These are phyloP conservation scores for Saturnispora saitoi DNA, from an alignment of 805 yeast species.

Conservation along the genomic window DNA sequence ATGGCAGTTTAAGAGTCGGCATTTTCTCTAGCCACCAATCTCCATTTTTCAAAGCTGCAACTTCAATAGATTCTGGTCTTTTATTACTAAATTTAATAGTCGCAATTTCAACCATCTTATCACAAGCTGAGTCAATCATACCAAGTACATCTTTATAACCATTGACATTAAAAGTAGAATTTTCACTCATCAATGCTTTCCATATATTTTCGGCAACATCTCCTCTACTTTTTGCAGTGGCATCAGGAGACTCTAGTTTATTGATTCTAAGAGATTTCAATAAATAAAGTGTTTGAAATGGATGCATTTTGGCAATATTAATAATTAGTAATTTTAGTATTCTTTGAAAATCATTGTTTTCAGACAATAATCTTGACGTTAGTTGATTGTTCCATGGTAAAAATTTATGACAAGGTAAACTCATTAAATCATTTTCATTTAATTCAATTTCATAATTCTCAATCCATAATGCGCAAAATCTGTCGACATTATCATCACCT, in stretches of 20 bases:
- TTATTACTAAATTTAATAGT: slow-evolving; percentile 34
- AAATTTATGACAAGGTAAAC: slow-evolving; percentile 52
- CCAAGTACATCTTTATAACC: slow-evolving; percentile 23
- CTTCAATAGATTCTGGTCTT: slow-evolving; percentile 27
- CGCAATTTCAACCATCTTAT: slow-evolving; percentile 44
- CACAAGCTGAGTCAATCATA: slow-evolving; percentile 44
- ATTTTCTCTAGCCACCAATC: slow-evolving; percentile 51
- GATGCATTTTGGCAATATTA: slow-evolving; percentile 46
- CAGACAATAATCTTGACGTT: slow-evolving; percentile 55
- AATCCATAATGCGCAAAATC: slow-evolving; percentile 80
- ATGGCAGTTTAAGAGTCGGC: slow-evolving; percentile 43
- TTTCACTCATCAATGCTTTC: slow-evolving; percentile 26
- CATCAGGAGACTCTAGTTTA: slow-evolving; percentile 29
- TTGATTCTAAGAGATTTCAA: slow-evolving; percentile 44
- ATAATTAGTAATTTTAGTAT: slow-evolving; percentile 31
- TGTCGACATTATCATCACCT: slow-evolving; percentile 55
- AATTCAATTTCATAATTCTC: slow-evolving; percentile 33
- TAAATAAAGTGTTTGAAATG: slow-evolving; percentile 63
- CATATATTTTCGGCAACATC: slow-evolving; percentile 46
- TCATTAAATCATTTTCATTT: slow-evolving; percentile 31
- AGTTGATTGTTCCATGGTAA: slow-evolving; percentile 80
- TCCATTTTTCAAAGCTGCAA: slow-evolving; percentile 23
- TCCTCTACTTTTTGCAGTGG: slow-evolving; percentile 36
- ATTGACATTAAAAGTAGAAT: slow-evolving; percentile 8
- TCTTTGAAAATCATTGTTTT: slow-evolving; percentile 44